A percentile compares a stretch with the other conserved stretches of the same genome.
Evolutionary conservation across 148 eudicot genomes (phyloP).

Genomic region (Vaccinium darrowii): DNA sequence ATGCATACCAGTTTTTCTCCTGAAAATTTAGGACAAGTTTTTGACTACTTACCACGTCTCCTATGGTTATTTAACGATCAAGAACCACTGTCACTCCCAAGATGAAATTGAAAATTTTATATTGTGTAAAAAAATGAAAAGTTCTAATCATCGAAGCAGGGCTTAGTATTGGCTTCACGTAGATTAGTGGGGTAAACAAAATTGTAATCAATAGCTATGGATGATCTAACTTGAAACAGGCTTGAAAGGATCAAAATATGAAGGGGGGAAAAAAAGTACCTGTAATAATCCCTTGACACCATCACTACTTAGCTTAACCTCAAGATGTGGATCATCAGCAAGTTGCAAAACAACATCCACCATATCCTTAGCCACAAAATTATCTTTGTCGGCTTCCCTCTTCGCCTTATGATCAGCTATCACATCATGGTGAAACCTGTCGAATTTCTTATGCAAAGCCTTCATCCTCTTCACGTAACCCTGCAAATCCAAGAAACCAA

Average conservation of each 20-base stretch:
- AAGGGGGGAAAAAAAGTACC: neutral
- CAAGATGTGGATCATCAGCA: conserved; percentile 4
- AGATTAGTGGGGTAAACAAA: too few relatives aligned
- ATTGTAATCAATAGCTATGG: too few relatives aligned
- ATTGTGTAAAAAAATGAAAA: too few relatives aligned
- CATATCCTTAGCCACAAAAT: neutral
- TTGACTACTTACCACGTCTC: too few relatives aligned
- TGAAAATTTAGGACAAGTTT: too few relatives aligned
- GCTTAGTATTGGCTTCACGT: too few relatives aligned
- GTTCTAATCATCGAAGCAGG: too few relatives aligned
- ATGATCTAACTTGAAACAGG: neutral
- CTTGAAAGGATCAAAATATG: neutral
- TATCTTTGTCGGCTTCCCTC: neutral
- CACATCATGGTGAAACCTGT: neutral
- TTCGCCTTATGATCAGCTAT: neutral
- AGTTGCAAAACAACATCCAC: conserved; percentile 10
- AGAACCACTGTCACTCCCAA: too few relatives aligned
- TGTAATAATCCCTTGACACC: neutral
- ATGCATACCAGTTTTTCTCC: too few relatives aligned
- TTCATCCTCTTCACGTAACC: conserved; percentile 12
- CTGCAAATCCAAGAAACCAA: conserved; percentile 5
- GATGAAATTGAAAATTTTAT: too few relatives aligned
- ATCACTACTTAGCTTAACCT: neutral
- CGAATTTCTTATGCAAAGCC: neutral
- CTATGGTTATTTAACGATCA: too few relatives aligned